phyloP scores from a whole-genome alignment of 805 yeast species.

The Yarrowia sp. region DNA sequence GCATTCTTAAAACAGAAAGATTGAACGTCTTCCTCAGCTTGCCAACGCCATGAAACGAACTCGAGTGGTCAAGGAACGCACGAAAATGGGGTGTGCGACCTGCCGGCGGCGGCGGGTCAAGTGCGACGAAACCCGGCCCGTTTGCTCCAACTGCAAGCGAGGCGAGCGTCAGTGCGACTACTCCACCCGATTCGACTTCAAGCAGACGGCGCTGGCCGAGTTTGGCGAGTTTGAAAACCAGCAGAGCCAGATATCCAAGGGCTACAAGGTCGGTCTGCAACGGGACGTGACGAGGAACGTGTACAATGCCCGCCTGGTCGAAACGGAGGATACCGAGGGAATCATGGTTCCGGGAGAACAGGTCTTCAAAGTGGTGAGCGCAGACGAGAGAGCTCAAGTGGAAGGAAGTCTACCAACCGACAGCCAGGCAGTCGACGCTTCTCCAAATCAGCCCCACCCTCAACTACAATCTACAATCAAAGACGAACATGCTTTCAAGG shows the following conservation, averaged over 20 bases:
- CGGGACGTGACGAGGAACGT: constrained; percentile 27
- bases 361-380: constrained; percentile 27
- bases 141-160: constrained; percentile 73
- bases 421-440: too few species aligned
- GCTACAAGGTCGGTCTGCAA: constrained; percentile 34
- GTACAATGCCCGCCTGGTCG: constrained; percentile 24
- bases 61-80: constrained; percentile 39
- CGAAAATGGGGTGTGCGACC: constrained; percentile 74
- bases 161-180: constrained; percentile 38
- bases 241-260: constrained; percentile 32
- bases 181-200: constrained; percentile 39
- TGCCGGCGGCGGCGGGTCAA: constrained; percentile 91
- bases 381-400: too few species aligned
- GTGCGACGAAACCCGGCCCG: constrained; percentile 87
- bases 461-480: constrained; percentile 12
- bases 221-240: constrained; percentile 39
- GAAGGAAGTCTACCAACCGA: too few species aligned
- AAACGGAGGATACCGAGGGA: constrained; percentile 21
- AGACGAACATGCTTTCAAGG: constrained; percentile 3
- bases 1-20: constrained; percentile 29
- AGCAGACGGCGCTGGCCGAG: constrained; percentile 37
- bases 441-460: not conserved
- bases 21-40: constrained; percentile 12
- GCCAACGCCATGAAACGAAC: constrained; percentile 33
- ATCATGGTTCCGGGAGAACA: constrained; percentile 31